Evolutionary conservation across 352 stramenopile genomes (phyloP), one percentile per base, ranked within the genome.

Genomic region (Phytophthora hibernalis): DNA sequence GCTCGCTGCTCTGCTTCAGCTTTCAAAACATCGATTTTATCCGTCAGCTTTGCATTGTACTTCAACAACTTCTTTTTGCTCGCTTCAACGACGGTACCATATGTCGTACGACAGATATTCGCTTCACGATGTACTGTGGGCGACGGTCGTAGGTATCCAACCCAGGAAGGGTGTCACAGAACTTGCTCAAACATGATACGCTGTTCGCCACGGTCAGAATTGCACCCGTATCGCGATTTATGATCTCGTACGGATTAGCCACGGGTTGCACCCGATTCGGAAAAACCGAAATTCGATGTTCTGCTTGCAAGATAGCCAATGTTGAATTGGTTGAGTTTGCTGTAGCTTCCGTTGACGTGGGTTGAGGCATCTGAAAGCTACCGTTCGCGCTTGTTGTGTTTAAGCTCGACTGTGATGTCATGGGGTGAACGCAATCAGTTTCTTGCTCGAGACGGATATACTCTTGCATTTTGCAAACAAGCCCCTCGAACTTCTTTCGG

Each of bases 111-210:
- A 93, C 63, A 20, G 75, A 84, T 22, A 92, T 83, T 8, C 88
- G 83, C 62, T 84, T 90, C 30, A 95, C 75, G 13, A 76, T 79
- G 49, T 96, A 96, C 55, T 93, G 79, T 12, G 86, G 75, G 2
- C 83, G 86, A 26, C 82, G 82, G 51, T 96, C 88, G 55, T 92
- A 95, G 26, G 87, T 96, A 48, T 93, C 84, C 28, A 95, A 69
- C 0, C 86, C 86, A 38, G 88, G 88, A 10, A 96, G 67, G 0
- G 88, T 92, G 50, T 94, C 80, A 68, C 86, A 96, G 30, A 96
- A 93, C 16, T 81, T 79, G 61, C 82, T 94, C 21, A 96, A 71
- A 48, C 80, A 83, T 12, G 47, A 54, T 7, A 92, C 77, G 22
- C 85, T 91, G 43, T 92, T 96, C 0, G 52, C 31, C 35, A 90